Evolutionary conservation across 345 rosid species (phyloP), one percentile per base, ranked within the genome.

Genomic region (Cardiospermum halicacabum): DNA sequence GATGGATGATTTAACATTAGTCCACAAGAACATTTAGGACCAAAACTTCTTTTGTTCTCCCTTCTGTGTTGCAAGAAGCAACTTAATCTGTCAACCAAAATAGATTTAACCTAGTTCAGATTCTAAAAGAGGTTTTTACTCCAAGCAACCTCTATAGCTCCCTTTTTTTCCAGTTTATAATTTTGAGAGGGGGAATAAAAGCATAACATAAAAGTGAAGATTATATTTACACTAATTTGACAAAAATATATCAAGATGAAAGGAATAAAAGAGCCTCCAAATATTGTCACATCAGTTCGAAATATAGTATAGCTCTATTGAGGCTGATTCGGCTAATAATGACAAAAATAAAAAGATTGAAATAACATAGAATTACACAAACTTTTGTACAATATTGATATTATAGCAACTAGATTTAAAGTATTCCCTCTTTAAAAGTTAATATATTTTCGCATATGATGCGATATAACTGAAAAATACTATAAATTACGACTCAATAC

Each of bases 331-430:
- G 13, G 62, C 47, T 10, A n/a, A n/a, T n/a, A n/a, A n/a, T n/a
- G n/a, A n/a, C n/a, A n/a, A n/a, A n/a, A 24, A 32, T 37, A 11
- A 22, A 0, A 13, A 58, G 10, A 4, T 16, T 8, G n/a, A n/a
- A n/a, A n/a, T n/a, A n/a, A n/a, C n/a, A n/a, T n/a, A n/a, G n/a
- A n/a, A n/a, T n/a, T 59, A 16, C 15, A 39, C 21, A 12, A 24
- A 40, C 22, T 40, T n/a, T 59, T 59, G 62, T 25, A 37, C 50
- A 24, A 25, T 18, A 59, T 40, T 58, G 47, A 25, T 58, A 39
- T 24, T 32, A 24, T 39, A 22, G 16, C 32, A 58, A 58, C 21
- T 2, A 58, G 42, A 16, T 39, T 45, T 34, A 24, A 24, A 58
- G 43, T 22, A 11, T 22, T 58, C 21, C 25, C 49, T 28, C 13